Evolutionary conservation across 148 eudicot genomes (phyloP).

Genomic region (Vaccinium myrtillus): DNA sequence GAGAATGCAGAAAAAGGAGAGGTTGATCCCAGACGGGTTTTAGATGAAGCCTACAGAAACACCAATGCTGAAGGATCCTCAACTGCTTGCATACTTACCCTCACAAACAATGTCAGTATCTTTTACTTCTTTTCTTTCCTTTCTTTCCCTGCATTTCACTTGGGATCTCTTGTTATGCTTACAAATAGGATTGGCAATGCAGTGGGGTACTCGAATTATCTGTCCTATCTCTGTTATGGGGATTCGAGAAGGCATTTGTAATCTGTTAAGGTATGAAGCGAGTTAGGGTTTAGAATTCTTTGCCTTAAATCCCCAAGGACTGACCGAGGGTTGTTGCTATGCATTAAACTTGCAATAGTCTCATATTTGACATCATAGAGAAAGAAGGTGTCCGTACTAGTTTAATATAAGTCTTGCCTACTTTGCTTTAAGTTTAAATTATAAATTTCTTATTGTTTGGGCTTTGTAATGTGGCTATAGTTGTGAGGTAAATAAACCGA

Average conservation of each 20-base stretch:
- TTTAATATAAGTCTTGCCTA: not conserved
- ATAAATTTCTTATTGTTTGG: not conserved
- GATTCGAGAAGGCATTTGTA: not conserved
- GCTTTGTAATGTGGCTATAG: not conserved
- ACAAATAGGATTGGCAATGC: not conserved
- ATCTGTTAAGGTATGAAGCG: not conserved
- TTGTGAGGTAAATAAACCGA: not conserved
- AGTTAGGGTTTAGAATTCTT: no score
- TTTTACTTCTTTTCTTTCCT: not conserved
- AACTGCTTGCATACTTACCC: conserved; percentile 16
- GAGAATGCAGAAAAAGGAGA: not conserved
- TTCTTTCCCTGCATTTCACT: not conserved
- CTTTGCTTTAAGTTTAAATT: not conserved
- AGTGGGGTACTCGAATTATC: not conserved
- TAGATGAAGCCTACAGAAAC: conserved; percentile 9
- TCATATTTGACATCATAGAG: not conserved
- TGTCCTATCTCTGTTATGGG: not conserved
- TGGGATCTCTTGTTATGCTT: not conserved
- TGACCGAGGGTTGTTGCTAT: not conserved
- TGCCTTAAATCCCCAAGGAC: not conserved
- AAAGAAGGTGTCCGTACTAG: not conserved
- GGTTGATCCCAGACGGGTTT: not conserved
- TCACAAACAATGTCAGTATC: conserved; percentile 8
- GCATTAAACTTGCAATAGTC: not conserved
- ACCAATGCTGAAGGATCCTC: conserved; percentile 20